These are phyloP conservation scores for Malassezia caprae DNA, from an alignment of 1,284 basidiomycete species.

Conservation along the genomic window DNA sequence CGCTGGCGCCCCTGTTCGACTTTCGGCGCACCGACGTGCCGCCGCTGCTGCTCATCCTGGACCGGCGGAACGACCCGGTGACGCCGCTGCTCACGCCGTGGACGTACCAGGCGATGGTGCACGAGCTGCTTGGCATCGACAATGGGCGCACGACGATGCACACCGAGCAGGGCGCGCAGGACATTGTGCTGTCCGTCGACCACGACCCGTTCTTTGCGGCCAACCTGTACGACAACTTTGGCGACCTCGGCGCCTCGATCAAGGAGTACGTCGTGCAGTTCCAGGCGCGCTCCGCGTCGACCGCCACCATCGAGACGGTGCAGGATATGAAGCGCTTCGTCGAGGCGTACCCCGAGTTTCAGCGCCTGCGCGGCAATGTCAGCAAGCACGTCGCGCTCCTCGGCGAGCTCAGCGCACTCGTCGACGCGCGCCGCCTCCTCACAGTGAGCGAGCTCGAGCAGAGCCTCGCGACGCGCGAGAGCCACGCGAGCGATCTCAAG, in stretches of 20 bases:
- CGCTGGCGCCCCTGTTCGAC: constrained; percentile 50
- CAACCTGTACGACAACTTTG: constrained; percentile 86
- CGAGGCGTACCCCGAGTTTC: constrained; percentile 96
- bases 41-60: constrained; percentile 56
- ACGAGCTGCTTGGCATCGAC: constrained; percentile 84
- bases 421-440: constrained; percentile 64
- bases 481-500: constrained; percentile 67
- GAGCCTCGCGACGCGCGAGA: constrained; percentile 81
- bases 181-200: constrained; percentile 81
- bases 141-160: constrained; percentile 61
- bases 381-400: constrained; percentile 96
- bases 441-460: constrained; percentile 93
- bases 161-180: constrained; percentile 53
- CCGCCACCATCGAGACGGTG: constrained; percentile 83
- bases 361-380: constrained; percentile 90
- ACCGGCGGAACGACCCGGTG: constrained; percentile 91
- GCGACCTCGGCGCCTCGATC: constrained; percentile 84
- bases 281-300: constrained; percentile 64
- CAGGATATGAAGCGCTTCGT: constrained; percentile 68
- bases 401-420: constrained; percentile 82
- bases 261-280: constrained; percentile 92
- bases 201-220: constrained; percentile 91
- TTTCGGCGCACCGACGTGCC: constrained; percentile 53
- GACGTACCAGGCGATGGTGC: constrained; percentile 99
- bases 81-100: constrained; percentile 95